These are phyloP conservation scores for Neurospora sp. DNA, from an alignment of 495 filamentous ascomycete genomes.

Conservation along the genomic window DNA sequence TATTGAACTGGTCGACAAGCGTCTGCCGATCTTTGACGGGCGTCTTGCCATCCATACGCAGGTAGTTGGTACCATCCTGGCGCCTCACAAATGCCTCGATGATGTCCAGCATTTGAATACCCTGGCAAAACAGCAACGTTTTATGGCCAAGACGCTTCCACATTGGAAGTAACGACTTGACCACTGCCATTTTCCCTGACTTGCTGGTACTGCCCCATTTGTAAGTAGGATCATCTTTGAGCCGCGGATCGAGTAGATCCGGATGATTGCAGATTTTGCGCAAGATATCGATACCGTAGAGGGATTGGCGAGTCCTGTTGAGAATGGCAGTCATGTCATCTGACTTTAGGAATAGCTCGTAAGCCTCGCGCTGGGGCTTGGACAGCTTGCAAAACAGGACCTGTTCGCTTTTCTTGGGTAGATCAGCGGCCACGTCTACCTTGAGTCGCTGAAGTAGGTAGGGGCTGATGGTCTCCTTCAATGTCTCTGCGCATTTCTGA, in stretches of 20 bases:
- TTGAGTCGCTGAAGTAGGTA: constrained; percentile 93
- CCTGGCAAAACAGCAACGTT: constrained; percentile 82
- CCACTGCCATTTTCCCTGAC: constrained; percentile 92
- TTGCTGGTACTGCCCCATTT: constrained; percentile 62
- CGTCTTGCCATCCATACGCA: constrained; percentile 89
- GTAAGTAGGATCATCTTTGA: constrained; percentile 49
- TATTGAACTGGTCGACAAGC: constrained; percentile 88
- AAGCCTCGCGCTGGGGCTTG: constrained; percentile 59
- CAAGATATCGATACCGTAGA: constrained; percentile 82
- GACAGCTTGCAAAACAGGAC: constrained; percentile 93
- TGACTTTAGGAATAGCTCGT: constrained; percentile 70
- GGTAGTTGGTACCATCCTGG: constrained; percentile 60
- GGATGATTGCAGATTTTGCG: constrained; percentile 98
- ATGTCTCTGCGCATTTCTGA: constrained; percentile 75
- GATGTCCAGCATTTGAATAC: constrained; percentile 87
- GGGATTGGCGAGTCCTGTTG: constrained; percentile 58
- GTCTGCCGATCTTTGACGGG: constrained; percentile 69
- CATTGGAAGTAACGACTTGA: constrained; percentile 68
- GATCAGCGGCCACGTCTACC: constrained; percentile 81
- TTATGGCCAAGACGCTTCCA: constrained; percentile 88
- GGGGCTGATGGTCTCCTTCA: constrained; percentile 84
- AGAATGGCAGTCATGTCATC: constrained; percentile 72
- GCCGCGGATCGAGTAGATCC: constrained; percentile 60
- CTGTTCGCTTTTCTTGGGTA: constrained; percentile 90
- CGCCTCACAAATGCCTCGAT: constrained; percentile 65